These are phyloP conservation scores for Vitis rupestris DNA, from an alignment of 164 flowering plant species.

Conservation along the genomic window DNA sequence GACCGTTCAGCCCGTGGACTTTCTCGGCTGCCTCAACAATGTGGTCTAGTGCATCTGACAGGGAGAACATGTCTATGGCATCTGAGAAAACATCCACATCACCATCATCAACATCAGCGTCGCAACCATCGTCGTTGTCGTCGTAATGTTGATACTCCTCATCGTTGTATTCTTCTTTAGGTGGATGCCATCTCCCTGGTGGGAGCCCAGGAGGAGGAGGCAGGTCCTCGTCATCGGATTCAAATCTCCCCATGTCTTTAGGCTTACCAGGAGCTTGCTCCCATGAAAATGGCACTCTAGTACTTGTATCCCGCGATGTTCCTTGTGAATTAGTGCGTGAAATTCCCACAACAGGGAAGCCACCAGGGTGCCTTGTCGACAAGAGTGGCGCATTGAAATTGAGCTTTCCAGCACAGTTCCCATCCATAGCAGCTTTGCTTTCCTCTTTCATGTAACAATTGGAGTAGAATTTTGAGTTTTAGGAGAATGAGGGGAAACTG, in stretches of 20 bases:
- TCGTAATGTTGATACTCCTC: not conserved
- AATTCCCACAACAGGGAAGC: not conserved
- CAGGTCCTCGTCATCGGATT: not conserved
- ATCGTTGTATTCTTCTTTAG: not conserved
- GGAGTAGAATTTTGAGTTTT: not conserved
- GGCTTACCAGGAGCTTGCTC: conserved; percentile 66
- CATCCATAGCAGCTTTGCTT: conserved; percentile 7
- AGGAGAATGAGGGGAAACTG: not conserved
- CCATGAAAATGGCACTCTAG: conserved; percentile 70
- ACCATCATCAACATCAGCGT: conserved; percentile 7
- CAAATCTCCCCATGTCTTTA: conserved; percentile 24
- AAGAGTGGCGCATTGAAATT: conserved; percentile 56
- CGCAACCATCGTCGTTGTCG: not conserved
- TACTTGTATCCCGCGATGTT: conserved; percentile 13
- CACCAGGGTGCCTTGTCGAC: conserved; percentile 39
- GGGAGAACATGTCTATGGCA: conserved; percentile 51
- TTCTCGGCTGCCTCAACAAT: conserved; percentile 20
- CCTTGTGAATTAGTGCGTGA: conserved; percentile 9
- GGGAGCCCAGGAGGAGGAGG: conserved; percentile 47
- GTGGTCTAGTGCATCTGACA: conserved; percentile 42
- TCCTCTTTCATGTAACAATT: conserved; percentile 14
- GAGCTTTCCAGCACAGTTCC: conserved; percentile 30
- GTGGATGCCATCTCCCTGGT: conserved; percentile 35
- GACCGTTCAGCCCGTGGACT: conserved; percentile 16
- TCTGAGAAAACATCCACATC: conserved; percentile 32